These are phyloP conservation scores for Cucumis variabilis DNA, from an alignment of 331 rosid species.

Conservation along the genomic window DNA sequence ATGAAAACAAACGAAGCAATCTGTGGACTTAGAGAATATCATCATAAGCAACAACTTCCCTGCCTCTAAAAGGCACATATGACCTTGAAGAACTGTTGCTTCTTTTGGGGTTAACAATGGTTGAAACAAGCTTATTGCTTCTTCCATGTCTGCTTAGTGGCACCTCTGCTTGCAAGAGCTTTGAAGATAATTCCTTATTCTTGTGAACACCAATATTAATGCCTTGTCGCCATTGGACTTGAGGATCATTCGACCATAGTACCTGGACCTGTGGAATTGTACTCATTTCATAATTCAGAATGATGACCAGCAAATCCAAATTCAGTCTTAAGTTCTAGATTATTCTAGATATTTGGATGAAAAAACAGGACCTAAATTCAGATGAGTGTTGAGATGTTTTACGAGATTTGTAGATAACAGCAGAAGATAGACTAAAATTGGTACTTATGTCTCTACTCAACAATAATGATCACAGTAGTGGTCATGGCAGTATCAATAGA, in stretches of 20 bases:
- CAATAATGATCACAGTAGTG: neutral
- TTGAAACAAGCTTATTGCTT: constrained; percentile 77
- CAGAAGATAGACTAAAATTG: neutral
- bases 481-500: too few relatives aligned
- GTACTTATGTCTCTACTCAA: neutral
- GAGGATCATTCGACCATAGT: constrained; percentile 88
- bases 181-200: constrained; percentile 62
- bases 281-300: constrained; percentile 13
- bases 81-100: constrained; percentile 43
- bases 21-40: constrained; percentile 59
- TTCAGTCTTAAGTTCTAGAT: neutral
- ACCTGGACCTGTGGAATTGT: constrained; percentile 66
- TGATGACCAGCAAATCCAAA: neutral
- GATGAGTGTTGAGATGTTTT: neutral
- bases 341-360: neutral
- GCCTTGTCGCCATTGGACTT: constrained; percentile 91
- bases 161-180: constrained; percentile 78
- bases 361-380: neutral
- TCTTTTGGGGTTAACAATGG: constrained; percentile 64
- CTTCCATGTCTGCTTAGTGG: constrained; percentile 88
- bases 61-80: constrained; percentile 63
- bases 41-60: constrained; percentile 91
- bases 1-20: constrained; percentile 13
- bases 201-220: constrained; percentile 53
- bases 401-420: neutral